Evolutionary conservation across 2,329 filamentous ascomycete species (phyloP).

Genomic region (Ambrosiella xylebori): DNA sequence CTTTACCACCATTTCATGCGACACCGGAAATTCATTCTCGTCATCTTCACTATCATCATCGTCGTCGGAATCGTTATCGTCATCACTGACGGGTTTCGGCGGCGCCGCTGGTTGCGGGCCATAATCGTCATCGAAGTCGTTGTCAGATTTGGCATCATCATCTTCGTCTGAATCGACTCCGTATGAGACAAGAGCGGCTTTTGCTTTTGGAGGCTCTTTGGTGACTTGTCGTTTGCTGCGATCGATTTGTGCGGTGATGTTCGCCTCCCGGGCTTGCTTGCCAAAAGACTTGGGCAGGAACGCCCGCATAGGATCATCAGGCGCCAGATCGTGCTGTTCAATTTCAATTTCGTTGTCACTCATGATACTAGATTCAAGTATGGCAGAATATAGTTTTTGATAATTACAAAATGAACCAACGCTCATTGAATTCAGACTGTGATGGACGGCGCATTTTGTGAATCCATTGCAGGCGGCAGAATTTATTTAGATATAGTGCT

Average conservation of each 20-base stretch:
- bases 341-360: slow-evolving; percentile 43
- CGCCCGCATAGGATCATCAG: slow-evolving; percentile 53
- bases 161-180: slow-evolving; percentile 16
- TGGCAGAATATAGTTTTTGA: not conserved
- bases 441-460: not conserved
- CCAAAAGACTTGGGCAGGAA: slow-evolving; percentile 76
- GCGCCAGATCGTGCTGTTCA: slow-evolving; percentile 31
- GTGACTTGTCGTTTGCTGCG: slow-evolving; percentile 42
- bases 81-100: slow-evolving; percentile 25
- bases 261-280: slow-evolving; percentile 55
- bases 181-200: slow-evolving; percentile 11
- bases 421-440: not conserved
- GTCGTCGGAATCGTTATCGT: slow-evolving; percentile 31
- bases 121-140: slow-evolving; percentile 27
- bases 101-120: slow-evolving; percentile 23
- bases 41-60: slow-evolving; percentile 49
- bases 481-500: not conserved
- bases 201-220: slow-evolving; percentile 13
- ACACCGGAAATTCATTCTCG: slow-evolving; percentile 77
- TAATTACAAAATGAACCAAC: not conserved
- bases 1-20: slow-evolving; percentile 82
- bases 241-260: slow-evolving; percentile 67
- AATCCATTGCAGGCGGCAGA: not conserved
- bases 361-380: slow-evolving; percentile 3
- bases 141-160: slow-evolving; percentile 19